These are phyloP conservation scores for Lipomyces yamadae DNA, from an alignment of 805 yeast species.

Conservation along the genomic window DNA sequence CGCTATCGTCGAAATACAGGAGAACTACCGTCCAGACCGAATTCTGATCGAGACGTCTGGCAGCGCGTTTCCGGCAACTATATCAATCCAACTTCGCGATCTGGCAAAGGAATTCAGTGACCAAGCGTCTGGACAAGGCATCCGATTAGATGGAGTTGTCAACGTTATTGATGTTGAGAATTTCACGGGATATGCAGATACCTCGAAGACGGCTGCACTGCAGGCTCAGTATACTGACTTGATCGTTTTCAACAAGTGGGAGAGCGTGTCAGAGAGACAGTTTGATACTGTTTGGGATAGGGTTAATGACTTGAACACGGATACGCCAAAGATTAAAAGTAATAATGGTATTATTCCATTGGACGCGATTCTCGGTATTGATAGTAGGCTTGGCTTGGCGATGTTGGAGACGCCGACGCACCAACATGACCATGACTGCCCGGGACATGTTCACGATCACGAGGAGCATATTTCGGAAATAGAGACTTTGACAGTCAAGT, in stretches of 20 bases:
- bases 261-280: slow-evolving; percentile 33
- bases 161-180: slow-evolving; percentile 38
- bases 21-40: slow-evolving; percentile 33
- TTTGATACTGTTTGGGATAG: slow-evolving; percentile 37
- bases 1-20: slow-evolving; percentile 33
- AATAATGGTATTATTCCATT: slow-evolving; percentile 31
- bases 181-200: slow-evolving; percentile 38
- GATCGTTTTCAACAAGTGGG: slow-evolving; percentile 38
- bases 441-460: slow-evolving; percentile 12
- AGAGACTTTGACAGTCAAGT: slow-evolving; percentile 33
- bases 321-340: slow-evolving; percentile 39
- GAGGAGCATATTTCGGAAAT: slow-evolving; percentile 30
- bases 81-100: slow-evolving; percentile 36
- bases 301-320: slow-evolving; percentile 38
- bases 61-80: slow-evolving; percentile 38
- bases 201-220: slow-evolving; percentile 34
- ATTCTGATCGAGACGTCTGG: slow-evolving; percentile 39
- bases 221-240: slow-evolving; percentile 39
- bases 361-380: slow-evolving; percentile 36
- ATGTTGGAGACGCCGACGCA: slow-evolving; percentile 2
- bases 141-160: slow-evolving; percentile 36
- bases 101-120: slow-evolving; percentile 29
- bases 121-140: slow-evolving; percentile 2
- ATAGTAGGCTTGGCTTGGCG: slow-evolving; percentile 32
- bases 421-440: neutral